These are phyloP conservation scores for Trypanosoma cruzi DNA, from an alignment of 208 protist species.

Conservation along the genomic window DNA sequence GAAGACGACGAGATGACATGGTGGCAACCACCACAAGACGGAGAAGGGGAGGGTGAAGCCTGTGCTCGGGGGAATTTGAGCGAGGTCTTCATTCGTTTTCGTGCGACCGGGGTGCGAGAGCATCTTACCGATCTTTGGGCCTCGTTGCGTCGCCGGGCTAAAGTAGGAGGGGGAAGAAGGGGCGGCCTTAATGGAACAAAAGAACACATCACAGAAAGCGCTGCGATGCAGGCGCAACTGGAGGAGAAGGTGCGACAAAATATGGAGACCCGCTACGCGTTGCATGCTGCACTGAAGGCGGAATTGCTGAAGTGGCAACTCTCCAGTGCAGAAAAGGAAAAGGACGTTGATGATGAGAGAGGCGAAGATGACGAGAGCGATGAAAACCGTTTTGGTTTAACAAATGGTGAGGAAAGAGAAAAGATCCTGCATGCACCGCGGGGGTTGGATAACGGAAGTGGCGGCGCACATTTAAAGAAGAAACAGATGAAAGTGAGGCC, in stretches of 20 bases:
- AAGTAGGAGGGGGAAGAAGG: constrained; percentile 11
- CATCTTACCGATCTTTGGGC: constrained; percentile 33
- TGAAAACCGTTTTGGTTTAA: neutral
- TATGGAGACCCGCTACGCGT: constrained; percentile 60
- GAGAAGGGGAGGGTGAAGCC: neutral
- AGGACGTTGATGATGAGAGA: neutral
- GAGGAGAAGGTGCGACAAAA: constrained; percentile 50
- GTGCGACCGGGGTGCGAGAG: constrained; percentile 30
- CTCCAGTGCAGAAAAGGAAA: neutral
- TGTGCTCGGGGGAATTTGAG: constrained; percentile 1
- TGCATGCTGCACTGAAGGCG: constrained; percentile 62
- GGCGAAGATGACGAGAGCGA: constrained; percentile 7
- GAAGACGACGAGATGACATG: constrained; percentile 64
- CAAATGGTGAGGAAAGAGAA: neutral
- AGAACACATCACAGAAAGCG: constrained; percentile 12
- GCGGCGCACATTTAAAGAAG: neutral
- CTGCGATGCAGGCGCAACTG: constrained; percentile 37
- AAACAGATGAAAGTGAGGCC: neutral
- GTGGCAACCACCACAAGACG: constrained; percentile 16
- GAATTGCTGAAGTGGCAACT: constrained; percentile 48
- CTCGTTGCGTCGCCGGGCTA: constrained; percentile 29
- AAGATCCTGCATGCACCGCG: constrained; percentile 13
- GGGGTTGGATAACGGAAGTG: neutral
- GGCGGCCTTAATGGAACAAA: constrained; percentile 1
- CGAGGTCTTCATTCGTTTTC: constrained; percentile 31